Evolutionary conservation across 306 rosid genomes (phyloP), one percentile per base, ranked within the genome.

Genomic region (Lathyrus tuberosus): DNA sequence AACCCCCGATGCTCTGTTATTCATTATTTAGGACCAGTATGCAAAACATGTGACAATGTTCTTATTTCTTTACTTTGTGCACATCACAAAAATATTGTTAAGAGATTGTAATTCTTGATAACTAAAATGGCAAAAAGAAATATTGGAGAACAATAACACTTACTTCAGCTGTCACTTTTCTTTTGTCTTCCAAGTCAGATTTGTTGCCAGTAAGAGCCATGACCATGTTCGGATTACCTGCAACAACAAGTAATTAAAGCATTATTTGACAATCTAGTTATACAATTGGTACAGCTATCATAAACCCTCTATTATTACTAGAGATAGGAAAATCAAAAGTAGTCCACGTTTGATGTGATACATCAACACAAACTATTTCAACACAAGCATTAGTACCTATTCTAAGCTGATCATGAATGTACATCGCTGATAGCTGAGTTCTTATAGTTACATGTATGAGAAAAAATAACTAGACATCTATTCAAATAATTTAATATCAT

Each of bases 211-310:
- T 86, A 58, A 85, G 69, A 58, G 86, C 89, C 83, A 82, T 63
- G 72, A 85, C 89, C 89, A 82, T 77, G 78, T 74, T 82, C 18
- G 89, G 86, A 65, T 85, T 85, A 42, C 89, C 89, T 85, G 77
- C n/a, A 79, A 74, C 76, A 68, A 63, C 40, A 62, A 22, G 66
- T 47, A 60, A 47, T 26, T 41, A 76, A 51, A 11, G 42, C 49
- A 76, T 56, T 38, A 44, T 16, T 56, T 22, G 13, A 69, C 64
- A 78, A 62, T 53, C 33, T 70, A 67, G 49, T 61, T 60, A 78
- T 37, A 76, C 54, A 65, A 60, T 47, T 51, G 13, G 69, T 62
- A 13, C 31, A 62, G 31, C 60, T 30, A 54, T 42, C 30, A 38
- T 5, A 63, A 68, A 70, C 54, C 67, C 8, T 7, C 5, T 24